Base-by-base conservation (phyloP, 495 filamentous ascomycete species). In the Neurospora sp. region DNA sequence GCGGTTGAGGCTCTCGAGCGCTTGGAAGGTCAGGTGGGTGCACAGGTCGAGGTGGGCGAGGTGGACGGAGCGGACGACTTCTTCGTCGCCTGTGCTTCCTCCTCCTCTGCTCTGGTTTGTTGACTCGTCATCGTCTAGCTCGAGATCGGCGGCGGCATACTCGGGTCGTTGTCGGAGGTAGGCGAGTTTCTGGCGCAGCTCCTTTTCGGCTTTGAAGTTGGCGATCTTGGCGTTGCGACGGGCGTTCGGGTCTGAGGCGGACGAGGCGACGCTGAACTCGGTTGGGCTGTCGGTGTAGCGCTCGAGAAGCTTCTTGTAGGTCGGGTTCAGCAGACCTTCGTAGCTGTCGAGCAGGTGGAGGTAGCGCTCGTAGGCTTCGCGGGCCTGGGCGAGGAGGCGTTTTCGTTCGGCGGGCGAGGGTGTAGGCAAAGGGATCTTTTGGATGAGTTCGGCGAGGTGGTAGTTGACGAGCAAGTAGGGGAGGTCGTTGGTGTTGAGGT, bases 131-230 rank as follows among this genome's bases (percentile, higher is more conserved):
- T 75, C 74, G 4, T 72, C 71, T 7, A 37, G 21, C 39, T 73
- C 71, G n/a, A 80, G 81, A 10, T 79, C 79, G 13, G 77, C 76
- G 69, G 80, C 79, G 13, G 80, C 76, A 74, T 87, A 86, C n/a
- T 79, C 78, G 17, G 84, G 84, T 9, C 81, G 82, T 37, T 59
- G 77, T 54, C 82, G 81, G 73, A 87, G 83, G 71, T 77, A 81
- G 37, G 94, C 92, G 24, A 99, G 85, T 80, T 92, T 94, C 74
- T 88, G 83, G 79, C 95, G 96, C 48, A 99, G 82, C 70, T 93
- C 91, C 75, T 96, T 97, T 77, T 98, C 96, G 72, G 90, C 86
- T 79, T 89, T 90, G 81, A 94, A 98, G 73, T 93, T 89, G 38
- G 88, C 87, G 73, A 99, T 96, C 79, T 99, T 99, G 40, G 90